Base-by-base conservation (phyloP, 805 yeast species). In the Ogataea glucozyma region DNA sequence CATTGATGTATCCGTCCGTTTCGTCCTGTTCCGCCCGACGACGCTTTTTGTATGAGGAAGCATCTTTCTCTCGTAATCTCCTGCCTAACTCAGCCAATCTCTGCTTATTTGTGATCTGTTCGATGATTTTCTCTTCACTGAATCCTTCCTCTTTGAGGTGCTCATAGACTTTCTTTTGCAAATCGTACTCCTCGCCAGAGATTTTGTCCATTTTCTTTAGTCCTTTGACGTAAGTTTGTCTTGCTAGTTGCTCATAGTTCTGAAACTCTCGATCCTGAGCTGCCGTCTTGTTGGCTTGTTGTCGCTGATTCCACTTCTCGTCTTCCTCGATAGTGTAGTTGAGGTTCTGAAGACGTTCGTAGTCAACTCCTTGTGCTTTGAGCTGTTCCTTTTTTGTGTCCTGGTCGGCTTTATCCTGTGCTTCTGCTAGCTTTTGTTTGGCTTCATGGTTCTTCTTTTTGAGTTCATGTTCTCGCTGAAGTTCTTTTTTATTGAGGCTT, bases 311-410 rank as follows among this genome's bases (percentile, higher is more conserved):
- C 89, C 89, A 84, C 41, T 67, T 66, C 49, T 81, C 85, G 43
- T 79, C 72, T 40, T 85, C 86, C 40, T 79, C 85, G 4, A 83
- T 72, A 0, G 85, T 73, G 63, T 78, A 77, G 42, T 76, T 76
- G 75, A 76, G 67, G 38, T 71, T 76, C 40, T 71, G 66, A 41
- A 63, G 56, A 19, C 78, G 62, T 30, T 71, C 75, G 38, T 54
- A 62, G 40, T 69, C 70, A 29, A 66, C 70, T 1, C 74, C 76
- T 10, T 53, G 54, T 10, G 65, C 69, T 24, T 56, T 48, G 3
- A 64, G 50, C 21, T 67, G 71, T n/a, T 58, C 38, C 41, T 62
- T 61, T 2, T 69, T 70, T 2, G 66, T 53, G 43, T 71, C 74
- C 9, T 62, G 60, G 31, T 66, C 62, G 3, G 73, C 78, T 19